phyloP scores from a whole-genome alignment of 208 protist species.

The Strigomonas galati region DNA sequence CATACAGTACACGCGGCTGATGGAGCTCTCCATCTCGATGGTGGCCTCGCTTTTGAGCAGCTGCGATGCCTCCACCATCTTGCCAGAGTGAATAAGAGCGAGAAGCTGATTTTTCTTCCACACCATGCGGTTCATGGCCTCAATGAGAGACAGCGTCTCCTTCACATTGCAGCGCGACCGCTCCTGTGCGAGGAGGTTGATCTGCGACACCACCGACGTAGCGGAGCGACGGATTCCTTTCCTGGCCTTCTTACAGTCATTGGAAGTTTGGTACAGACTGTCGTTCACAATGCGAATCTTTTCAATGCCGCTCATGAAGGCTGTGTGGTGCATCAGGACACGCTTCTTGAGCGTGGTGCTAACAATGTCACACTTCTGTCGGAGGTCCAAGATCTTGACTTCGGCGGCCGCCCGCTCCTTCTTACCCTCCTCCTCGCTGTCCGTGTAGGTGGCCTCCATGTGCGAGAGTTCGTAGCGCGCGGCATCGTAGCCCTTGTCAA shows the following conservation, averaged over 20 bases:
- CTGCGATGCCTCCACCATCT: conserved; percentile 55
- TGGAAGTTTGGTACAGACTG: conserved; percentile 70
- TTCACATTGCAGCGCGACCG: conserved; percentile 49
- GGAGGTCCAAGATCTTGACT: conserved; percentile 47
- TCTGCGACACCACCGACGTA: conserved; percentile 40
- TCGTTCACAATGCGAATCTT: conserved; percentile 75
- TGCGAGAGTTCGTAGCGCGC: conserved; percentile 63
- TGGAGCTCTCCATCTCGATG: conserved; percentile 49
- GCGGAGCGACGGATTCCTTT: conserved; percentile 62
- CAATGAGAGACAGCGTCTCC: conserved; percentile 42
- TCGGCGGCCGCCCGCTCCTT: conserved; percentile 62
- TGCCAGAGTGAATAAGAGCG: conserved; percentile 58
- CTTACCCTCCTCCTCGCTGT: conserved; percentile 41
- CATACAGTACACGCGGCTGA: conserved; percentile 59
- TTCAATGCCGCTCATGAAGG: conserved; percentile 72
- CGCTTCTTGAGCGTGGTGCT: conserved; percentile 82
- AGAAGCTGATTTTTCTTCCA: conserved; percentile 59
- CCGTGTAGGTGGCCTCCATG: conserved; percentile 55
- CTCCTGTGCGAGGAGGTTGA: conserved; percentile 53
- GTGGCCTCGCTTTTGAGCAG: conserved; percentile 46
- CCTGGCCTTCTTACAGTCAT: conserved; percentile 79
- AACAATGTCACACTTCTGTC: conserved; percentile 66
- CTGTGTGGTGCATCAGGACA: conserved; percentile 63
- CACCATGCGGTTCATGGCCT: conserved; percentile 55
- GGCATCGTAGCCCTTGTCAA: conserved; percentile 75